Percentiles rank a stretch among this genome's conserved stretches.
Conservation (phyloP, 2,329 filamentous ascomycete species). For the Botrytis galanthina region DNA sequence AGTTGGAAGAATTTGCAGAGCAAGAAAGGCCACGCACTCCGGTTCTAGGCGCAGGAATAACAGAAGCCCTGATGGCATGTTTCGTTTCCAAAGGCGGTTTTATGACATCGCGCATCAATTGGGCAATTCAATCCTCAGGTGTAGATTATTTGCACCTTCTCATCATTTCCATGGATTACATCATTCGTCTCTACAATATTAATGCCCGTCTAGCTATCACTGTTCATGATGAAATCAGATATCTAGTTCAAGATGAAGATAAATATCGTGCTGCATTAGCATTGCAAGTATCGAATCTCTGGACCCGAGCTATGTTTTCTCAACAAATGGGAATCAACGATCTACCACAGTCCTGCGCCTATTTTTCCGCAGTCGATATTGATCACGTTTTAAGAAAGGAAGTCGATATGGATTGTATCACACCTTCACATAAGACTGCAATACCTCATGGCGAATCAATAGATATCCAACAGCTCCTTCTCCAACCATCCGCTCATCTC, state of each 20-base stretch:
- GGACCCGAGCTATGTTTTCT: constrained; percentile 96
- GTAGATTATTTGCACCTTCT: constrained; percentile 96
- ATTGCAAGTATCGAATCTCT: constrained; percentile 88
- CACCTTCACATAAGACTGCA: constrained; percentile 74
- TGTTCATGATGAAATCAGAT: constrained; percentile 96
- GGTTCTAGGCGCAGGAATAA: constrained; percentile 91
- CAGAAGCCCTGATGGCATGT: constrained; percentile 85
- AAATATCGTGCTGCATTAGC: constrained; percentile 90
- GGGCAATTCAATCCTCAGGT: constrained; percentile 96
- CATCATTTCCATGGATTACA: constrained; percentile 91
- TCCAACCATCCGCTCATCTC: constrained; percentile 64
- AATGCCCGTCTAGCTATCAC: constrained; percentile 85
- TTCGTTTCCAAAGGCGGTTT: constrained; percentile 88
- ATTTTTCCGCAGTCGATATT: constrained; percentile 93
- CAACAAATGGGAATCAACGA: constrained; percentile 97
- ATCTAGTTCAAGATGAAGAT: constrained; percentile 81
- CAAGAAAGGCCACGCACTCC: constrained; percentile 89
- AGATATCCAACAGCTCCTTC: constrained; percentile 76
- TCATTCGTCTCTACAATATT: constrained; percentile 81
- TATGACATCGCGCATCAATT: constrained; percentile 95
- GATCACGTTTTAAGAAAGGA: constrained; percentile 96
- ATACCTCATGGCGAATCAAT: constrained; percentile 85
- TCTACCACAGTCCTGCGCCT: constrained; percentile 89
- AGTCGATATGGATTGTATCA: constrained; percentile 96
- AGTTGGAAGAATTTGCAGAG: constrained; percentile 94